A percentile compares a stretch with the other conserved stretches of the same genome.
Conservation (phyloP, 805 yeast genomes). For the Danielozyma ontarioensis region DNA sequence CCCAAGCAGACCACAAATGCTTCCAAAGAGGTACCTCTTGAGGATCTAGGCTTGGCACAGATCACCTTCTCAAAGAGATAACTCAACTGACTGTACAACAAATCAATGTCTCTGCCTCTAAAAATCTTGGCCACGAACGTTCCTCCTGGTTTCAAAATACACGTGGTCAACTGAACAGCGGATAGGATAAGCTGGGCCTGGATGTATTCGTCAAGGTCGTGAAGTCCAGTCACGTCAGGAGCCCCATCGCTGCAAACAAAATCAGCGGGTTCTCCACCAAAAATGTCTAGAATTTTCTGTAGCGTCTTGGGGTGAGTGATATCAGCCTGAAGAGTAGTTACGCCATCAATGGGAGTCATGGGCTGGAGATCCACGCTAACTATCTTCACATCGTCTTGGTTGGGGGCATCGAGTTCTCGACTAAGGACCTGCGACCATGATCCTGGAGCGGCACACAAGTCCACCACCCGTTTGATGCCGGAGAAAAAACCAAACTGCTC, state of each 20-base stretch:
- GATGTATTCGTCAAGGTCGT: constrained; percentile 93
- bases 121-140: constrained; percentile 93
- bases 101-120: constrained; percentile 92
- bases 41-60: constrained; percentile 94
- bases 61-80: constrained; percentile 78
- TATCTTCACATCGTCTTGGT: constrained; percentile 52
- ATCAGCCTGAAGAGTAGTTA: constrained; percentile 89
- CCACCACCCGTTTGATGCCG: constrained; percentile 80
- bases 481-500: constrained; percentile 82
- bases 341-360: constrained; percentile 93
- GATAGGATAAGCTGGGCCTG: constrained; percentile 92
- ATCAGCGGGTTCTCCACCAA: constrained; percentile 92
- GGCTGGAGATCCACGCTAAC: constrained; percentile 97
- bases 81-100: constrained; percentile 89
- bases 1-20: constrained; percentile 91
- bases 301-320: constrained; percentile 94
- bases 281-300: constrained; percentile 64
- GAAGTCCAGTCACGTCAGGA: constrained; percentile 96
- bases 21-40: constrained; percentile 91
- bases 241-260: constrained; percentile 98
- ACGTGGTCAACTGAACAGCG: constrained; percentile 87
- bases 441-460: constrained; percentile 97
- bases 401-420: constrained; percentile 42
- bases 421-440: constrained; percentile 97
- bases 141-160: constrained; percentile 85